A percentile compares a stretch with the other conserved stretches of the same genome.
Conservation (phyloP, 2,329 filamentous ascomycete genomes). For the Massarina eburnea region DNA sequence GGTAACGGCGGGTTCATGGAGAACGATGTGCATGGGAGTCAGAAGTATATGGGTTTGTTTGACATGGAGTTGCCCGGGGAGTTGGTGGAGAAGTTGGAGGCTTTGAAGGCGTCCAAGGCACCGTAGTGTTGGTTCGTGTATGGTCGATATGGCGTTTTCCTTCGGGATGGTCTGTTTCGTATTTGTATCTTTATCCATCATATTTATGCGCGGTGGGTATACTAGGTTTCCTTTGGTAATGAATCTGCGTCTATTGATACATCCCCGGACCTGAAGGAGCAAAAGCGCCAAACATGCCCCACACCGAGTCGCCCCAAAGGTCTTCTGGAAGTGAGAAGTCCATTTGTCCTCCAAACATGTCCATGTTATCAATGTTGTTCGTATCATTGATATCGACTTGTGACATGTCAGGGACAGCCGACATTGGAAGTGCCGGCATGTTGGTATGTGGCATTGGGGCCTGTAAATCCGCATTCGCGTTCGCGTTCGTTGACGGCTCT, state of each 20-base stretch:
- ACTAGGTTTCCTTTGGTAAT: neutral
- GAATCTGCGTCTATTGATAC: neutral
- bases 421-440: constrained; percentile 1
- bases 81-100: constrained; percentile 10
- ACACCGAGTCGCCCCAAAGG: constrained; percentile 24
- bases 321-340: constrained; percentile 24
- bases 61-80: constrained; percentile 14
- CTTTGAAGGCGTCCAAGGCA: neutral
- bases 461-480: no score
- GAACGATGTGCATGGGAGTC: constrained; percentile 21
- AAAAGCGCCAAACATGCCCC: constrained; percentile 23
- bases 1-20: constrained; percentile 23
- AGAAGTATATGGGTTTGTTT: constrained; percentile 20
- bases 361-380: constrained; percentile 2
- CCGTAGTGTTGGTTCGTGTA: neutral
- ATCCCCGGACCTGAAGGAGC: constrained; percentile 2
- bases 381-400: constrained; percentile 2
- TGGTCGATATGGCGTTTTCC: no score
- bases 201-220: neutral
- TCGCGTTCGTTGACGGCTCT: neutral
- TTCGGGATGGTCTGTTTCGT: neutral
- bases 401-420: constrained; percentile 2
- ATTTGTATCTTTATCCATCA: neutral
- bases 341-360: constrained; percentile 10
- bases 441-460: neutral